Conservation (phyloP, 148 eudicot genomes). For the Vaccinium corymbosum region DNA sequence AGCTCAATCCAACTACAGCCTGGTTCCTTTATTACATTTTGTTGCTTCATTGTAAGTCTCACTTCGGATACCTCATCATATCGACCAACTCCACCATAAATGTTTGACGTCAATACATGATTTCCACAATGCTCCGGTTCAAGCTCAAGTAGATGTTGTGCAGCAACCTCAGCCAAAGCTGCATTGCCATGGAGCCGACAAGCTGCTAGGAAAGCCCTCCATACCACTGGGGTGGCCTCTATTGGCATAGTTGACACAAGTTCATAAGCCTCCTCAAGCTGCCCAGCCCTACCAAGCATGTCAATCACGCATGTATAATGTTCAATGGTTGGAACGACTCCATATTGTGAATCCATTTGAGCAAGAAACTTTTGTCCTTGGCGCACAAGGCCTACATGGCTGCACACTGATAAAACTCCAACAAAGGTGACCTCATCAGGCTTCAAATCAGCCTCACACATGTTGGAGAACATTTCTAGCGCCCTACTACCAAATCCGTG, state of each 20-base stretch:
- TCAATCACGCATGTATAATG: conserved; percentile 75
- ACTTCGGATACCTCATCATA: conserved; percentile 63
- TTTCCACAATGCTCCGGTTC: conserved; percentile 74
- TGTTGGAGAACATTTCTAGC: conserved; percentile 40
- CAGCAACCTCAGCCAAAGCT: conserved; percentile 55
- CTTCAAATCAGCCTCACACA: conserved; percentile 39
- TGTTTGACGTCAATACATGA: conserved; percentile 66
- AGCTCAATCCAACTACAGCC: conserved; percentile 77
- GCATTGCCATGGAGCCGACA: conserved; percentile 57
- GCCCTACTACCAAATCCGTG: conserved; percentile 61
- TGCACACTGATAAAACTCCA: conserved; percentile 65
- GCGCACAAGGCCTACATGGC: conserved; percentile 56
- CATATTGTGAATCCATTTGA: conserved; percentile 49
- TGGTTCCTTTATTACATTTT: conserved; percentile 54
- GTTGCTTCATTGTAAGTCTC: conserved; percentile 56
- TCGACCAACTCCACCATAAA: conserved; percentile 58
- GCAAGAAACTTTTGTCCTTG: conserved; percentile 50
- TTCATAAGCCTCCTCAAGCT: conserved; percentile 57
- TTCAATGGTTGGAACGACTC: conserved; percentile 50
- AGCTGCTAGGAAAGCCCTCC: conserved; percentile 72
- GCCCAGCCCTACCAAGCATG: conserved; percentile 81
- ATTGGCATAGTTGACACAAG: conserved; percentile 50
- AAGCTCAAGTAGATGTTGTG: conserved; percentile 41
- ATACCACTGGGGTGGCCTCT: conserved; percentile 54
- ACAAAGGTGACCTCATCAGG: conserved; percentile 63